phyloP scores from a whole-genome alignment of 495 filamentous ascomycete species.

The Talaromyces trachyspermus region DNA sequence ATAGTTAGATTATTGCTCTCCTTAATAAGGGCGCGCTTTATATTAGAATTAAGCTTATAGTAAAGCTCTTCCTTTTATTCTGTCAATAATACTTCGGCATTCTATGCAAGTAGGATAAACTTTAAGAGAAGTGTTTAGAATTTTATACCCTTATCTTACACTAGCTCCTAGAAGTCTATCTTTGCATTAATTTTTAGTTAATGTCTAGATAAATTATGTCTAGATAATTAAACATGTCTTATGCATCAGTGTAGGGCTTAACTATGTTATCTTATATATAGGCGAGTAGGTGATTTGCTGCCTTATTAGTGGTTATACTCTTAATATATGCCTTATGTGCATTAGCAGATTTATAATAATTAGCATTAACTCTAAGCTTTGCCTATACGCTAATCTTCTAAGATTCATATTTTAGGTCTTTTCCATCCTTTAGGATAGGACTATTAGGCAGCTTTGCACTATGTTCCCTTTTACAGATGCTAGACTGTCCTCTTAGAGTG shows the following conservation, averaged over 20 bases:
- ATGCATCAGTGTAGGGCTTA: not conserved
- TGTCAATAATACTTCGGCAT: not conserved
- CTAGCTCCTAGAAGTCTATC: not conserved
- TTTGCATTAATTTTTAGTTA: not conserved
- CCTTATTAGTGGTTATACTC: not conserved
- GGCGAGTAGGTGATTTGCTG: not conserved
- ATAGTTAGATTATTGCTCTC: not conserved
- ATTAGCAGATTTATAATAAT: too few species aligned
- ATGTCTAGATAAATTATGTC: not conserved
- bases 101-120: conserved; percentile 3
- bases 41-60: not conserved
- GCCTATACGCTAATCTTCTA: too few species aligned
- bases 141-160: not conserved
- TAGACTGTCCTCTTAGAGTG: too few species aligned
- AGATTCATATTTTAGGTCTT: too few species aligned
- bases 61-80: conserved; percentile 7
- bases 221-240: conserved; percentile 1
- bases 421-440: too few species aligned
- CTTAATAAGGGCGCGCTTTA: not conserved
- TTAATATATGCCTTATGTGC: too few species aligned
- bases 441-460: too few species aligned
- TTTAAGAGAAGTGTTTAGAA: conserved; percentile 9
- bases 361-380: too few species aligned
- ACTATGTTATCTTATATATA: not conserved
- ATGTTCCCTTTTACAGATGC: too few species aligned